These are phyloP conservation scores for Dillenia turbinata DNA, from an alignment of 164 flowering plant species.

Conservation along the genomic window DNA sequence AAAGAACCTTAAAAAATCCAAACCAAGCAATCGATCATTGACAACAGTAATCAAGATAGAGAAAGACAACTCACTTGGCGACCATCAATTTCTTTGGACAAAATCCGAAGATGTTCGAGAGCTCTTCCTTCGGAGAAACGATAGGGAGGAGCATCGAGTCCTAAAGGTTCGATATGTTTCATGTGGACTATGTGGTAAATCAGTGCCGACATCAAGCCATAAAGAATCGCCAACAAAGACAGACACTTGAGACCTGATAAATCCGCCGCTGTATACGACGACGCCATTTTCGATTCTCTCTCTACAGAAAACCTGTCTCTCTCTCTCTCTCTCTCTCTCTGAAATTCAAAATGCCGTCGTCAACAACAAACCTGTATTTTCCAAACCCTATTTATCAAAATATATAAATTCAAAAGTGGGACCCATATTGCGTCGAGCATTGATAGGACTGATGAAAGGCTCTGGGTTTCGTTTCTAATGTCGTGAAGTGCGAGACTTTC, in stretches of 20 bases:
- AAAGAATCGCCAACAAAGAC: constrained; percentile 38
- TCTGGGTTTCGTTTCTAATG: too few species aligned
- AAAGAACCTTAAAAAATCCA: not conserved
- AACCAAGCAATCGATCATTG: not conserved
- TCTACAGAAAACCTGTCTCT: too few species aligned
- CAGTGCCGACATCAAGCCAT: constrained; percentile 51
- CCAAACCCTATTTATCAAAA: too few species aligned
- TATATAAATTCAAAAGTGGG: too few species aligned
- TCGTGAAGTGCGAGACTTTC: too few species aligned
- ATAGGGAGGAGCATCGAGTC: constrained; percentile 65
- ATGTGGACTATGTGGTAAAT: constrained; percentile 57
- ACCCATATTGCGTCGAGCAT: too few species aligned
- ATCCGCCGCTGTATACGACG: constrained; percentile 43
- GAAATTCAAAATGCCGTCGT: too few species aligned
- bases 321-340: too few species aligned
- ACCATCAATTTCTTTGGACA: constrained; percentile 69
- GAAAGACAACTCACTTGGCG: constrained; percentile 60
- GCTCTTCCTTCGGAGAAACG: constrained; percentile 92
- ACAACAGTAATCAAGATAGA: not conserved
- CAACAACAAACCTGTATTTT: too few species aligned
- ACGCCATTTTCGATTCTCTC: constrained; percentile 25
- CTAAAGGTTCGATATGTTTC: constrained; percentile 68
- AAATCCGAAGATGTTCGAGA: constrained; percentile 55
- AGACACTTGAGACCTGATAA: constrained; percentile 53
- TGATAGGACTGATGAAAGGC: too few species aligned